Conservation (phyloP, 306 rosid genomes). For the Medicago arabica region DNA sequence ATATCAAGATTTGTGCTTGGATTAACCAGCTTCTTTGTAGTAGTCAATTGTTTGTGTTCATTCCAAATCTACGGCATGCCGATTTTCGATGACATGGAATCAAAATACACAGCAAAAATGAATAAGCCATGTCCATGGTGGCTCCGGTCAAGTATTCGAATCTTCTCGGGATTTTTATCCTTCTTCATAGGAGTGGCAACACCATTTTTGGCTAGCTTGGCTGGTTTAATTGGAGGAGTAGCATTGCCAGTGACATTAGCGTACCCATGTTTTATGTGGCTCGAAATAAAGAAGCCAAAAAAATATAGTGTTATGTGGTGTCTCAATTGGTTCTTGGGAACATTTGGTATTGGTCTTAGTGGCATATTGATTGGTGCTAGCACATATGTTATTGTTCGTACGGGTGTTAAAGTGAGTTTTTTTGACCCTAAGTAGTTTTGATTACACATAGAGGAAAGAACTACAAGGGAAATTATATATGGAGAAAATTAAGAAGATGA, state of each 20-base stretch:
- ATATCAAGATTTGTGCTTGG: slow-evolving; percentile 54
- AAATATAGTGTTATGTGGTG: slow-evolving; percentile 53
- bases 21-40: slow-evolving; percentile 44
- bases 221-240: slow-evolving; percentile 59
- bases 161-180: slow-evolving; percentile 45
- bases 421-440: slow-evolving; percentile 63
- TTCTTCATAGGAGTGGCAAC: slow-evolving; percentile 54
- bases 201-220: slow-evolving; percentile 55
- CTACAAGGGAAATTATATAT: not conserved
- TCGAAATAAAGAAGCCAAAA: slow-evolving; percentile 52
- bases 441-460: not conserved
- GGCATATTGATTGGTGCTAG: slow-evolving; percentile 57
- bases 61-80: slow-evolving; percentile 68
- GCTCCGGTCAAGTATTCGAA: slow-evolving; percentile 45
- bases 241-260: slow-evolving; percentile 56
- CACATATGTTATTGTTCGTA: slow-evolving; percentile 62
- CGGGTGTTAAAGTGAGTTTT: slow-evolving; percentile 68
- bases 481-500: slow-evolving; percentile 9
- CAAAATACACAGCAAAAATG: slow-evolving; percentile 49
- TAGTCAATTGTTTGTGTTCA: slow-evolving; percentile 54
- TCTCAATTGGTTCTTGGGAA: slow-evolving; percentile 70
- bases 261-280: slow-evolving; percentile 60
- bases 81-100: slow-evolving; percentile 58
- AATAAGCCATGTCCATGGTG: slow-evolving; percentile 62
- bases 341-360: slow-evolving; percentile 64